phyloP scores from a whole-genome alignment of 768 basidiomycete species.

The Russula compacta region DNA sequence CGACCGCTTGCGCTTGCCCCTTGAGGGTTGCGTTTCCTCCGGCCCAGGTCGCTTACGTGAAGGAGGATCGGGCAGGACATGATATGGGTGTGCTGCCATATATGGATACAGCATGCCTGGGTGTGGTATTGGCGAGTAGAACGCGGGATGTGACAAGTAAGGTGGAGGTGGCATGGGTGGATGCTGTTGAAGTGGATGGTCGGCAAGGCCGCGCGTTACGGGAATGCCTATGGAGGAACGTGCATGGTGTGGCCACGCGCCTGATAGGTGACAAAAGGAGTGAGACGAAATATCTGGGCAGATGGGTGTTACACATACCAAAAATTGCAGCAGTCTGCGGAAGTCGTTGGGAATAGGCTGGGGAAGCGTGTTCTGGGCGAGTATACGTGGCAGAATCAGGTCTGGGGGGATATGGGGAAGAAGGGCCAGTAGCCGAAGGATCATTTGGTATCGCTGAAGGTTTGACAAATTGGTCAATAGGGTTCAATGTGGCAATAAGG shows the following conservation, averaged over 20 bases:
- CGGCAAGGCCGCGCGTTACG: neutral
- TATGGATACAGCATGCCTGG: constrained; percentile 15
- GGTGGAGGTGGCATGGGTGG: neutral
- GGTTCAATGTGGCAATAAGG: constrained; percentile 6
- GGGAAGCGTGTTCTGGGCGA: neutral
- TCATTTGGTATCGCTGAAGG: constrained; percentile 16
- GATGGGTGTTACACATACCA: constrained; percentile 3
- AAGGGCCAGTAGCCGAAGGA: neutral
- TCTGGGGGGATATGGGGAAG: constrained; percentile 13
- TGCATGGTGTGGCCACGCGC: constrained; percentile 8
- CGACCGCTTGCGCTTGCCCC: constrained; percentile 10
- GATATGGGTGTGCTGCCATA: constrained; percentile 7
- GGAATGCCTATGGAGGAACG: constrained; percentile 6
- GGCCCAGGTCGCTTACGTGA: constrained; percentile 8
- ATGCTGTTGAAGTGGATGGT: constrained; percentile 6
- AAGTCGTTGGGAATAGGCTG: constrained; percentile 2
- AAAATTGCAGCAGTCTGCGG: neutral
- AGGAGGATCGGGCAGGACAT: neutral
- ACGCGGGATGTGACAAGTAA: constrained; percentile 12
- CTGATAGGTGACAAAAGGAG: constrained; percentile 4
- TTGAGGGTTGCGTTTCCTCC: constrained; percentile 6
- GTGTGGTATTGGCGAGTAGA: constrained; percentile 10
- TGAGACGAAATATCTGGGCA: neutral
- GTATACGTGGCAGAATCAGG: constrained; percentile 13
- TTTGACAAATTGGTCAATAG: constrained; percentile 11